Conservation (phyloP, 2,329 filamentous ascomycete species). For the Magnaporthales sp. region DNA sequence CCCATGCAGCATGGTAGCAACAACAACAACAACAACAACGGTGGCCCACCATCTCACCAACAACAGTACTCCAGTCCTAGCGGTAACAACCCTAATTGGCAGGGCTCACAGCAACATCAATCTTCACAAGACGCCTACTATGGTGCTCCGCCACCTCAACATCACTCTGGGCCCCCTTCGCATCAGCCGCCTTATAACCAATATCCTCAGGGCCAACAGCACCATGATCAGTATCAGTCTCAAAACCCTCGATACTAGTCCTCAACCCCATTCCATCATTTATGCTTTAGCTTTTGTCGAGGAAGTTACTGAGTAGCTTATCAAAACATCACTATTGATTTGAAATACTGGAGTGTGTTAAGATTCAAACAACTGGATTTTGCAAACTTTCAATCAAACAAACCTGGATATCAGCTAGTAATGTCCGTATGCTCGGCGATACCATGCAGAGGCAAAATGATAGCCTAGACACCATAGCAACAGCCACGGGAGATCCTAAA, state of each 20-base stretch:
- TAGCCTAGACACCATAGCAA: too few relatives aligned
- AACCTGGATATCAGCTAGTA: too few relatives aligned
- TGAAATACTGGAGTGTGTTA: too few relatives aligned
- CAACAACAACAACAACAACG: neutral
- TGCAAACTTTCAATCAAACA: too few relatives aligned
- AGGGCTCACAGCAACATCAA: neutral
- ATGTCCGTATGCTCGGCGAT: too few relatives aligned
- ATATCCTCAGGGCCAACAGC: neutral
- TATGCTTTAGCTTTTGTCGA: too few relatives aligned
- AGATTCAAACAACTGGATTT: too few relatives aligned
- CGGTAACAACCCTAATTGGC: neutral
- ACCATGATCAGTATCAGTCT: neutral
- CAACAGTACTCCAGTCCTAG: neutral
- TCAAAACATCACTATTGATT: too few relatives aligned
- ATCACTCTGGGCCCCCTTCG: neutral
- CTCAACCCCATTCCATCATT: neutral
- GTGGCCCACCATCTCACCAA: neutral
- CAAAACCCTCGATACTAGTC: neutral
- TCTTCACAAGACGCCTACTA: neutral
- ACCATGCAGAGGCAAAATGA: too few relatives aligned
- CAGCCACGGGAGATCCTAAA: too few relatives aligned
- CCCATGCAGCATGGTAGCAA: constrained; percentile 10
- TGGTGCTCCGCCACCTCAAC: neutral
- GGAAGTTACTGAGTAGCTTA: neutral
- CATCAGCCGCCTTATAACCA: neutral